These are phyloP conservation scores for Coniferiporia sulphurascens DNA, from an alignment of 1,284 basidiomycete species.

Conservation along the genomic window DNA sequence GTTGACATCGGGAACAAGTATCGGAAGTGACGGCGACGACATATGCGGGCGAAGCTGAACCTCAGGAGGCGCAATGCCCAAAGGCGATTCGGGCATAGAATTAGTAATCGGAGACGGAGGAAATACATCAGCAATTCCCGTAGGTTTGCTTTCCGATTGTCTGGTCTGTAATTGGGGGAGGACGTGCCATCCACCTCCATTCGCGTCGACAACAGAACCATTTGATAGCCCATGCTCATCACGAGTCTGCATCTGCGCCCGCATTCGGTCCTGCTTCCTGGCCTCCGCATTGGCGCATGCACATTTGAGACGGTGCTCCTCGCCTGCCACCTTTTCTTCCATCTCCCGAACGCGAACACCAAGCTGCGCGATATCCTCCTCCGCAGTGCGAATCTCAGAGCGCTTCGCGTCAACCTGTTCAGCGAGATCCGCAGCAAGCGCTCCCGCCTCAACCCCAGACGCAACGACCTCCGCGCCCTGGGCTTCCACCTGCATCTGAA, in stretches of 20 bases:
- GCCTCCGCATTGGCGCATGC: conserved; percentile 49
- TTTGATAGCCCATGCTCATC: background rate
- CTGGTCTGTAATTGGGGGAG: conserved; percentile 1
- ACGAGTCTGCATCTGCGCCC: conserved; percentile 20
- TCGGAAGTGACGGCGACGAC: conserved; percentile 14
- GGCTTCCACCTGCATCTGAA: conserved; percentile 49
- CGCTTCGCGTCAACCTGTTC: conserved; percentile 54
- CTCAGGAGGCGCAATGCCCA: conserved; percentile 2
- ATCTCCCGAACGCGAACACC: conserved; percentile 52
- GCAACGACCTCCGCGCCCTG: conserved; percentile 50
- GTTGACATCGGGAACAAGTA: conserved; percentile 5
- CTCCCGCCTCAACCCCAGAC: conserved; percentile 37
- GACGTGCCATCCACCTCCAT: background rate
- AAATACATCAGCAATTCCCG: background rate
- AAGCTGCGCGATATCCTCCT: conserved; percentile 56
- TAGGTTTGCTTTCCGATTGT: background rate
- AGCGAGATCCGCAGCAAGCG: conserved; percentile 41
- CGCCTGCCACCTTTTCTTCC: conserved; percentile 51
- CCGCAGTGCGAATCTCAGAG: conserved; percentile 65
- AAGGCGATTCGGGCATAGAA: conserved; percentile 7
- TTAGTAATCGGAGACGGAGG: background rate
- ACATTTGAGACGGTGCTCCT: conserved; percentile 46
- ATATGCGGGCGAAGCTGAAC: conserved; percentile 16
- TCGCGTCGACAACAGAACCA: conserved; percentile 24
- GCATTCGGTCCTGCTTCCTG: conserved; percentile 31